Conservation (phyloP, 257 asterid genomes). For the Euphrasia confusa region DNA sequence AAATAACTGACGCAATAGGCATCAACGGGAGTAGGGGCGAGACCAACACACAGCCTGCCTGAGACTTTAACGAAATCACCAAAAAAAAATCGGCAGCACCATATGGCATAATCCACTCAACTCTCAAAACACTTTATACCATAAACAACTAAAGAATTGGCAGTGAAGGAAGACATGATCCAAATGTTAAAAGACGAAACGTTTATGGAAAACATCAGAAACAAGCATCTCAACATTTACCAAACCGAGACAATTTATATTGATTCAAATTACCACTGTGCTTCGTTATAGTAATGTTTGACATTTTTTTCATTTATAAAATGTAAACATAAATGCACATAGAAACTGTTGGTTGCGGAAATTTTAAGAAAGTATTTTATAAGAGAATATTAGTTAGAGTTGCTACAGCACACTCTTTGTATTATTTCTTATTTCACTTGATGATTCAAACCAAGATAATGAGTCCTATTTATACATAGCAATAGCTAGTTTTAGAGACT, state of each 20-base stretch:
- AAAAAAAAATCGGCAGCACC: not conserved
- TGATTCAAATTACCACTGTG: too few species aligned
- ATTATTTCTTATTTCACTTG: too few species aligned
- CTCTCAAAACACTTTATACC: not conserved
- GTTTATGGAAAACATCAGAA: not conserved
- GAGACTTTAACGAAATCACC: not conserved
- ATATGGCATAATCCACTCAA: not conserved
- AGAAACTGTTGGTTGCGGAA: too few species aligned
- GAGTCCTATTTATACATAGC: too few species aligned
- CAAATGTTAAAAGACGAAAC: not conserved
- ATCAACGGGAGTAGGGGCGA: not conserved
- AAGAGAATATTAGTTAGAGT: too few species aligned
- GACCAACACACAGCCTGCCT: not conserved
- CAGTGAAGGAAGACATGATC: not conserved
- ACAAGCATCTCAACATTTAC: not conserved
- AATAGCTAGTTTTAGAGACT: too few species aligned
- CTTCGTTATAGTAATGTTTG: too few species aligned
- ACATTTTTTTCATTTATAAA: too few species aligned
- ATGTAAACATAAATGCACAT: not conserved
- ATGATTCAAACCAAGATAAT: too few species aligned
- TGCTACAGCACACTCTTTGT: too few species aligned
- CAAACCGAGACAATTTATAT: not conserved
- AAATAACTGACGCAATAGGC: too few species aligned
- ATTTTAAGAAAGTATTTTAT: too few species aligned
- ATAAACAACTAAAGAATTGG: not conserved